Evolutionary conservation across 2,329 filamentous ascomycete genomes (phyloP), one percentile per base, ranked within the genome.

Genomic region (Colletotrichum filicis): DNA sequence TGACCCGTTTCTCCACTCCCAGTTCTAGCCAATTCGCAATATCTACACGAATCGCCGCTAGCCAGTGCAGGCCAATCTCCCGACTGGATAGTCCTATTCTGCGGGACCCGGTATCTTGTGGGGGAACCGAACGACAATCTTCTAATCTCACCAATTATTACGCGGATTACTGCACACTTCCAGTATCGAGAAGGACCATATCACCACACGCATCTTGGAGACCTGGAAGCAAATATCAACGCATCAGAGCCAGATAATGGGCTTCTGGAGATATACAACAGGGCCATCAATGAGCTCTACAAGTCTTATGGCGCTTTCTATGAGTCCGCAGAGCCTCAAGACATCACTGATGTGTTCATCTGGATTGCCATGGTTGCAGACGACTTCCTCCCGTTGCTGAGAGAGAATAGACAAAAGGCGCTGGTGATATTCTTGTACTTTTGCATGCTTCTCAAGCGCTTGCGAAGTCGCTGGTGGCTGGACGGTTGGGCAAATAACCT

Each of bases 311-410:
- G 76, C 1, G 75, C 78, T 19, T 72, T 79, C 37, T 76, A 75
- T 56, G 65, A 42, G 64, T 59, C 56, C n/a, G 28, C 56, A 28
- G 70, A 73, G 24, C 66, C 69, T 3, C 74, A 66, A 5, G 84
- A 86, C 53, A 77, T 81, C 28, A 77, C 79, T 1, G 84, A 85
- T 66, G 76, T 83, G 2, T 85, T 85, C 70, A 75, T 82, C 5
- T 85, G 83, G 83, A 77, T 84, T 32, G 84, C 82, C 71, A 67
- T 73, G 42, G 77, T 83, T 9, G 76, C 79, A 1, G 78, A 83
- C 32, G 80, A 81, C 16, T 82, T 83, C 35, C 73, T 85, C 4
- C 78, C 80, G 4, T 75, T 85, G 16, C 69, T 85, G 12, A 76
- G 76, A 22, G 67, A 71, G 5, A 72, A 75, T 16, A 70, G 70